phyloP scores from a whole-genome alignment of 306 rosid genomes.

The Cucumis cinereus region DNA sequence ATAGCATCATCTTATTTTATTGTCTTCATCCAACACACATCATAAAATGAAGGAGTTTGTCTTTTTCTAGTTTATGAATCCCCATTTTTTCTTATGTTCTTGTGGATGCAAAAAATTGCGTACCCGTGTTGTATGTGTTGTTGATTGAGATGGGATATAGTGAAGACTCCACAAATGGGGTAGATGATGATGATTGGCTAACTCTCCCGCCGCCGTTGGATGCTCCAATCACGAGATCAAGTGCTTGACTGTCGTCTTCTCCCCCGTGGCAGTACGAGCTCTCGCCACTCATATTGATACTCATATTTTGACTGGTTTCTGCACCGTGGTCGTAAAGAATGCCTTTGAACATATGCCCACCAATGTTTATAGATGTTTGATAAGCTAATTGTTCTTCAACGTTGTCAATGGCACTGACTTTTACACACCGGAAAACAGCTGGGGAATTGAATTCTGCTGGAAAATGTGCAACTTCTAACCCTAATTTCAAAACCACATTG shows the following conservation, averaged over 20 bases:
- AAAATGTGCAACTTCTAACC: slow-evolving; percentile 50
- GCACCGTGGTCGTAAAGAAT: slow-evolving; percentile 60
- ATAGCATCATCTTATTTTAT: not conserved
- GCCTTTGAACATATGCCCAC: slow-evolving; percentile 64
- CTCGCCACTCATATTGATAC: slow-evolving; percentile 13
- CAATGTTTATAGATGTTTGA: slow-evolving; percentile 58
- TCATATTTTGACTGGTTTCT: slow-evolving; percentile 14
- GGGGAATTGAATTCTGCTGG: slow-evolving; percentile 53
- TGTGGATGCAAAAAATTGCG: slow-evolving; percentile 11
- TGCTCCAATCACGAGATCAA: slow-evolving; percentile 25
- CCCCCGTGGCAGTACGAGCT: not conserved
- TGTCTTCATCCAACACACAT: not conserved
- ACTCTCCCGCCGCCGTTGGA: not conserved
- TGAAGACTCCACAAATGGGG: slow-evolving; percentile 11
- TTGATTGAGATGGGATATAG: slow-evolving; percentile 9
- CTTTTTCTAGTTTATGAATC: not conserved
- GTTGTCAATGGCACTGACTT: slow-evolving; percentile 45
- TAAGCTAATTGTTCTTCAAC: slow-evolving; percentile 52
- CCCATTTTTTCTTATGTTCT: not conserved
- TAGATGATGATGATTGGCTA: not conserved
- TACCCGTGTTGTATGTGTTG: not conserved
- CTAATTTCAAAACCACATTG: slow-evolving; percentile 14
- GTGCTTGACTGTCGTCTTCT: slow-evolving; percentile 14
- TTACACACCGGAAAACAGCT: slow-evolving; percentile 56
- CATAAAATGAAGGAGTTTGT: not conserved